Base-by-base conservation (phyloP, 805 yeast species). In the Barnettozyma populi region DNA sequence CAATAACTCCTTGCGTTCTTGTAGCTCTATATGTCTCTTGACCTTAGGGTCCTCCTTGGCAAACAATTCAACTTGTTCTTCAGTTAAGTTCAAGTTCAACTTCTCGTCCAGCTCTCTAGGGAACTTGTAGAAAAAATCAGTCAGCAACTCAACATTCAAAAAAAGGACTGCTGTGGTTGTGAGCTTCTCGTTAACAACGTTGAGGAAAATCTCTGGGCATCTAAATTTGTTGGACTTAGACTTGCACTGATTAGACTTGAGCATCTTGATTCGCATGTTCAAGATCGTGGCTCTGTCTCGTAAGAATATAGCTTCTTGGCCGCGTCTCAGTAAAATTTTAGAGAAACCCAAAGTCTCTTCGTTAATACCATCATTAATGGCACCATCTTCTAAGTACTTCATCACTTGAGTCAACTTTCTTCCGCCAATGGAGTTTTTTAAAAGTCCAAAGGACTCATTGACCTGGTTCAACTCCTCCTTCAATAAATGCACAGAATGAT, bases 61-160 rank as follows among this genome's bases (percentile, higher is more conserved):
- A 69, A 92, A 88, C 50, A 69, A 68, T 59, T 90, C 97, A 44
- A 94, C 75, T 61, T 90, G 95, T 46, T 88, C 95, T 44, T 75
- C 74, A 8, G 79, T 71, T 59, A 94, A 70, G 37, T 75, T 74
- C 51, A 74, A 72, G 43, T 83, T 82, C 47, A 94, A 75, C 54
- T 81, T 80, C 44, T 73, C 73, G 64, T 94, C 99, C 52, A 94
- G 73, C 65, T 90, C 97, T 50, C 98, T 76, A 2, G 99, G 98
- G 67, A 94, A 92, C 57, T 90, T 89, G 66, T 95, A 94, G 63
- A 92, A 95, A 62, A 94, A 94, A 66, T 95, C 99, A 55, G 95
- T 86, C 52, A 94, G 71, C 47, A 94, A 71, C 66, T 94, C 99
- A 47, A 95, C 98, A 62, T 94, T 94, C 62, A 94, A 70, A 59